Conservation (phyloP, 1,284 basidiomycete genomes). For the Veloboletus limbatus region DNA sequence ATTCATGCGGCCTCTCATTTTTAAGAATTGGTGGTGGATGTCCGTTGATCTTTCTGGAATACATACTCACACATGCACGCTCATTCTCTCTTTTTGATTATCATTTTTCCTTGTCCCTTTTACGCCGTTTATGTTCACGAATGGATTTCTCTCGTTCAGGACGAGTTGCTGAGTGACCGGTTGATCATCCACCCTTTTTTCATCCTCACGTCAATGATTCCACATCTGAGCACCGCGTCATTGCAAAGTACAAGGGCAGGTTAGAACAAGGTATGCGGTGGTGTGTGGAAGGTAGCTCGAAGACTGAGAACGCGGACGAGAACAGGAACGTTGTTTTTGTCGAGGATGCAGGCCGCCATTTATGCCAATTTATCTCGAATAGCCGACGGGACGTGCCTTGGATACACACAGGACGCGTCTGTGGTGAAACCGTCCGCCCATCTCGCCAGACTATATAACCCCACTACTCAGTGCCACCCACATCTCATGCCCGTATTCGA, state of each 20-base stretch:
- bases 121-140: constrained; percentile 4
- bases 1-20: constrained; percentile 16
- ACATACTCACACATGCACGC: constrained; percentile 27
- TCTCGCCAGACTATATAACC: no score
- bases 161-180: no score
- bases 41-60: constrained; percentile 22
- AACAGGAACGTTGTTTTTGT: neutral
- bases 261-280: constrained; percentile 12
- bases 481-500: constrained; percentile 55
- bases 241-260: neutral
- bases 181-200: no score
- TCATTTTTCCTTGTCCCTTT: neutral
- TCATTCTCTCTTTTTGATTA: constrained; percentile 18
- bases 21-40: constrained; percentile 16
- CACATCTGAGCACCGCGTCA: no score
- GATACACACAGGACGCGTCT: no score
- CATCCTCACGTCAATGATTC: no score
- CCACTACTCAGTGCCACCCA: no score
- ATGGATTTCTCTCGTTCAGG: constrained; percentile 19
- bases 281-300: constrained; percentile 8
- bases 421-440: no score
- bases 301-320: neutral
- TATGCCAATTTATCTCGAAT: constrained; percentile 2
- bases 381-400: constrained; percentile 26
- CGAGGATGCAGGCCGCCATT: no score